Evolutionary conservation across 225 moss, liverwort and hornwort species (phyloP), one percentile per base, ranked within the genome.

Genomic region (Sphagnum contortum): DNA sequence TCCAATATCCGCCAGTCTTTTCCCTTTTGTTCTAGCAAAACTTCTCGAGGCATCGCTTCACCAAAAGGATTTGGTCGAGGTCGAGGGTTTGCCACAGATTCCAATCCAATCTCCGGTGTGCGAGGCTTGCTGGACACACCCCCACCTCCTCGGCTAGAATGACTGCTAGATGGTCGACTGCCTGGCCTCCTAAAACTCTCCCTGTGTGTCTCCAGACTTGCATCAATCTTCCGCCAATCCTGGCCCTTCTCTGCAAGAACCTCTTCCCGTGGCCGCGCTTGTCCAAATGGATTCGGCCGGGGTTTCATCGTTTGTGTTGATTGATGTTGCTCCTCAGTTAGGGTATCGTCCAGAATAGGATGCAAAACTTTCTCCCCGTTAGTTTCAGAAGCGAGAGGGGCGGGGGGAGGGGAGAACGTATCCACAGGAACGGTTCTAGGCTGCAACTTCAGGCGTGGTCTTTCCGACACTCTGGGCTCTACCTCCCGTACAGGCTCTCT

Each of bases 161-260:
- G 52, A 9, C 92, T 92, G 85, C 87, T 87, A 3, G 80, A 75
- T 10, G 87, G 87, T 75, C 87, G 71, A 76, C 95, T 96, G 2
- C 92, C 90, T 5, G 95, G 92, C 80, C 95, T 79, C 8, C 65
- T 83, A 48, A 73, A 76, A 70, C 80, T 75, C 69, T 89, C 88
- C 45, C 75, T 78, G 83, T 3, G 80, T 63, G 92, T 92, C 66
- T 96, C 95, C 57, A 92, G 70, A 0, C 92, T 92, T 3, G 88
- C 90, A 47, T 96, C 95, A 12, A 96, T 71, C 76, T 96, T 96
- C 55, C 95, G 88, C 76, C 84, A 96, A 77, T 96, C 95, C 81
- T 92, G 92, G 3, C 95, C 95, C 65, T 96, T 96, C 84, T 90
- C 92, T 9, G 95, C 92, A 72, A 96, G 73, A 53, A 96, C 88